These are phyloP conservation scores for Beauveria medogensis DNA, from an alignment of 2,329 filamentous ascomycete species.

Conservation along the genomic window DNA sequence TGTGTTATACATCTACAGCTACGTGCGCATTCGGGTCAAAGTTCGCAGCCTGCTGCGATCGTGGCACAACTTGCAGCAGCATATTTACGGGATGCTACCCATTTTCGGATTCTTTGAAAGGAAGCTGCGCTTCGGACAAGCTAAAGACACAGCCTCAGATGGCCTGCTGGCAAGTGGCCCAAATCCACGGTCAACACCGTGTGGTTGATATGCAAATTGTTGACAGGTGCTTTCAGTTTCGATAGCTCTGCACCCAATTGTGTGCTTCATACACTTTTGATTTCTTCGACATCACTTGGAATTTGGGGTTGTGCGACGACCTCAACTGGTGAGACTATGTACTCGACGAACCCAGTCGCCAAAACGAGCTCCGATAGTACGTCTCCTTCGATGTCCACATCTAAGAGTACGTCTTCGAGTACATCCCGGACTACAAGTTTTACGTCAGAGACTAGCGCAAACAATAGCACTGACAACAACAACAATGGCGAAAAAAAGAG, in stretches of 20 bases:
- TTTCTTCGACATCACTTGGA: neutral
- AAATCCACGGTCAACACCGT: neutral
- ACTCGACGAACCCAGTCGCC: neutral
- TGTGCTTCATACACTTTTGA: neutral
- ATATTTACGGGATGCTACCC: neutral
- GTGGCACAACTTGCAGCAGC: neutral
- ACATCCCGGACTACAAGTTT: neutral
- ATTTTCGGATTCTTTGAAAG: neutral
- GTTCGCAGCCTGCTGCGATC: neutral
- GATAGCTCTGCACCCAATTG: neutral
- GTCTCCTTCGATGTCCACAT: neutral
- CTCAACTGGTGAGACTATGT: neutral
- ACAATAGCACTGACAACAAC: neutral
- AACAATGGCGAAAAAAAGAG: neutral
- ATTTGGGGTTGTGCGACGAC: neutral
- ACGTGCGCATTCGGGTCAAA: neutral
- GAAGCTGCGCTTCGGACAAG: neutral
- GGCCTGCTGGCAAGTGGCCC: slow-evolving; percentile 6
- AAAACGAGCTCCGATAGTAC: neutral
- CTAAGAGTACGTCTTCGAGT: neutral
- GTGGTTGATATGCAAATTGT: neutral
- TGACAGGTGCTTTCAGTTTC: neutral
- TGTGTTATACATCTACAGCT: neutral
- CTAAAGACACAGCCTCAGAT: neutral
- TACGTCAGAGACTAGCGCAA: neutral